Base-by-base conservation (phyloP, 306 rosid genomes). In the Quercus bicolor region DNA sequence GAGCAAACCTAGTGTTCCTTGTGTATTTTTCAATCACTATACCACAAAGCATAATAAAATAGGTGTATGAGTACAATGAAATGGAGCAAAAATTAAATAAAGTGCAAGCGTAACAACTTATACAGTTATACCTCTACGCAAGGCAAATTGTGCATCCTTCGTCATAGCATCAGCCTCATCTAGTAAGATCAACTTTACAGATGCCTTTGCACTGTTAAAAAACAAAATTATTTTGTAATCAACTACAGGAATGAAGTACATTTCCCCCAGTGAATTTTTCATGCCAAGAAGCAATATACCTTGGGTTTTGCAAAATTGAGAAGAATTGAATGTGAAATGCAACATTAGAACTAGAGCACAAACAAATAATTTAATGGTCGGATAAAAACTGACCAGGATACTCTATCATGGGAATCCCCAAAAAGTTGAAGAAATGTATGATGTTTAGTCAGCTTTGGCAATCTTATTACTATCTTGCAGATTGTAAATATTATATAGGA, bases 101-200 rank as follows among this genome's bases (percentile, higher is more conserved):
- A n/a, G 33, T 3, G 37, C 28, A 60, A 19, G 55, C 61, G 29
- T 31, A 68, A 66, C 29, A 65, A 68, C 29, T 18, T 45, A 74
- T 80, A 96, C 99, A 68, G 31, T 18, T 45, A 74, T 80, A 96
- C 99, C 99, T 89, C 98, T 91, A 69, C 99, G 90, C 79, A 96
- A 79, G 75, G 98, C 98, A 89, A 90, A 96, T 66, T 96, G 98
- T 70, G 98, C 99, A 80, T 96, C 98, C 87, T 91, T 96, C 59
- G 98, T 96, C 98, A 96, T 96, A 53, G 99, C 99, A 84, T 96
- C 99, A 0, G 99, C 99, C 87, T 93, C 96, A 81, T 91, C 99
- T 78, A 96, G 82, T 77, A 96, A 83, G 45, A 96, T 84, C 92
- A 96, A 80, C 84, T 96, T 96, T 34, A 96, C 96, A 68, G 92